Base-by-base conservation (phyloP, 768 basidiomycete species). In the Auriculariales sp. region DNA sequence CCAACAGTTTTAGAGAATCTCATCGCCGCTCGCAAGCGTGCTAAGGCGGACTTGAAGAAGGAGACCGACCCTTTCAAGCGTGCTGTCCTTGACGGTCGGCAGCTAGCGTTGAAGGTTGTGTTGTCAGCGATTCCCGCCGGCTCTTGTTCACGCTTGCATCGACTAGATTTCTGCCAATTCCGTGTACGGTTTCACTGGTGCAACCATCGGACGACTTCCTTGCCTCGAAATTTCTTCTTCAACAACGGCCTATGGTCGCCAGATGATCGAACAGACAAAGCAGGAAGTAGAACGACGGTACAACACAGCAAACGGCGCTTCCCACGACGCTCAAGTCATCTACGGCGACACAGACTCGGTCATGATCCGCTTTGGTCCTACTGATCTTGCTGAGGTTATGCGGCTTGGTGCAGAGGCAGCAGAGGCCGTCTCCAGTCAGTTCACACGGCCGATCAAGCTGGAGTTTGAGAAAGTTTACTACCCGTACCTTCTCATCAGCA, bases 391-490 rank as follows among this genome's bases (percentile, higher is more conserved):
- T 34, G 74, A 73, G 5, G 92, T 94, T 47, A 99, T 99, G 95
- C 73, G 77, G 29, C 69, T 98, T 14, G 94, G 94, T 86, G 59
- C 29, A 76, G 87, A 97, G 67, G 95, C 95, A 2, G 95, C 95
- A 1, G 79, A 87, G 14, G 73, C 88, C 14, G 94, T 99, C 15
- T 92, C 95, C 0, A 62, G 73, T 34, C 89, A 91, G 63, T 99
- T 99, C 62, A 69, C 92, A 58, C 83, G 84, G 59, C 95, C 94
- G 0, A 98, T 98, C 71, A 98, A 98, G 64, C 79, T 99, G 25
- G 94, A 99, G 65, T 99, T 99, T 66, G 95, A 99, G 62, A 98
- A 99, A 63, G 93, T 98, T 4, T 99, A 99, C 66, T 98, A 86
- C 63, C 95, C 95, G 3, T 99, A 98, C 64, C 66, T 99, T 49